phyloP scores from a whole-genome alignment of 176 grass and related monocot genomes.

The Saccharum spontaneum region DNA sequence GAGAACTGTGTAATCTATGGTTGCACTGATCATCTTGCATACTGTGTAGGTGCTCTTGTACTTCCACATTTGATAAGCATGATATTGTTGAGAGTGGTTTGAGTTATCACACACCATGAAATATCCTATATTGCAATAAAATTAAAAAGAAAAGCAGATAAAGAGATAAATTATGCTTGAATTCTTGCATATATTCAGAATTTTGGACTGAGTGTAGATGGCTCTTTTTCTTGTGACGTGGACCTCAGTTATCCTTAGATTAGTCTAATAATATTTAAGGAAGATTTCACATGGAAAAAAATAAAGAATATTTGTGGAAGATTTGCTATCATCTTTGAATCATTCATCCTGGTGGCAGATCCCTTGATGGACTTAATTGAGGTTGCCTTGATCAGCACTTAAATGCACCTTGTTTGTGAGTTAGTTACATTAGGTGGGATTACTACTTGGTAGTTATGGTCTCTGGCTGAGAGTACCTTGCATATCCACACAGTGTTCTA shows the following conservation, averaged over 20 bases:
- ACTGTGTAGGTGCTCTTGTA: not conserved
- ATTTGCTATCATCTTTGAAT: not conserved
- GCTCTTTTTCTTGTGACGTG: not conserved
- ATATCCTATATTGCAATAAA: not conserved
- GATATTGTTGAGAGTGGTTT: not conserved
- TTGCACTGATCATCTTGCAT: slow-evolving; percentile 1
- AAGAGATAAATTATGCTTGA: slow-evolving; percentile 3
- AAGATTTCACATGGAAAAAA: not conserved
- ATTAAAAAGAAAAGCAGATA: not conserved
- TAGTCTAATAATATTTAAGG: not conserved
- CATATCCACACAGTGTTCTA: not conserved
- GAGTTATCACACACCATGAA: not conserved
- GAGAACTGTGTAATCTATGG: not conserved
- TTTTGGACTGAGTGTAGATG: not conserved
- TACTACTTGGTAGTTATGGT: not conserved
- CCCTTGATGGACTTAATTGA: not conserved
- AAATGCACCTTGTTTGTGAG: not conserved
- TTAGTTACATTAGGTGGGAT: slow-evolving; percentile 3
- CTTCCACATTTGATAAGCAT: slow-evolving; percentile 26
- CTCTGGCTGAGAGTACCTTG: not conserved
- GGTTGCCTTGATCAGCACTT: not conserved
- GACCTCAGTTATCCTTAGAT: not conserved
- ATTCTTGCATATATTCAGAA: slow-evolving; percentile 10
- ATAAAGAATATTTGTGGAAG: not conserved
- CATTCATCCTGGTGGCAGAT: not conserved